Evolutionary conservation across 352 stramenopile species (phyloP).

Genomic region (Globisporangium splendens): DNA sequence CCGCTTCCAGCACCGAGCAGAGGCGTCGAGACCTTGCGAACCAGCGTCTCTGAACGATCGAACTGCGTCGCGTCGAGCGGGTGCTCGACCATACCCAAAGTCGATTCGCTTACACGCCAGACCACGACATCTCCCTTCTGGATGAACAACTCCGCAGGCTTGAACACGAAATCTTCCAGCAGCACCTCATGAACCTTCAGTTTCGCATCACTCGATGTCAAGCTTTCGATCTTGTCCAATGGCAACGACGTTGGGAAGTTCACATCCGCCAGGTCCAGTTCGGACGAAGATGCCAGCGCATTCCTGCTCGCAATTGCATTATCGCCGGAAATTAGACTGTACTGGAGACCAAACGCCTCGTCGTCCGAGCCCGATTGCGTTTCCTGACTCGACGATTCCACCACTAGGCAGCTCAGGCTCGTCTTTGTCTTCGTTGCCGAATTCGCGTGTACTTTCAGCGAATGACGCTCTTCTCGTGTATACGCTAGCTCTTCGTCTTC

Average conservation of each 20-base stretch:
- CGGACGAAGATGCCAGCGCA: neutral
- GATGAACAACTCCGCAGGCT: slow-evolving; percentile 25
- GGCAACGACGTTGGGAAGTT: slow-evolving; percentile 29
- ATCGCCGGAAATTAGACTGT: slow-evolving; percentile 13
- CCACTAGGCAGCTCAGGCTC: slow-evolving; percentile 19
- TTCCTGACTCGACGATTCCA: slow-evolving; percentile 57
- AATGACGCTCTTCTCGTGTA: slow-evolving; percentile 30
- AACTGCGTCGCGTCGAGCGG: slow-evolving; percentile 26
- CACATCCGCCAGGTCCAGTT: slow-evolving; percentile 1
- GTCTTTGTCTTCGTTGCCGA: slow-evolving; percentile 15
- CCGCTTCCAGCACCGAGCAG: slow-evolving; percentile 18
- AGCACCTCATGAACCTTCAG: slow-evolving; percentile 27
- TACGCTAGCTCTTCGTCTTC: slow-evolving; percentile 46
- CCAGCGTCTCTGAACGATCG: neutral
- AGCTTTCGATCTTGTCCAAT: slow-evolving; percentile 10
- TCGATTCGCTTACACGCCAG: slow-evolving; percentile 31
- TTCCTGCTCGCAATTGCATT: neutral
- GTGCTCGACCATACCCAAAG: slow-evolving; percentile 38
- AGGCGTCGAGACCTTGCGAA: slow-evolving; percentile 19
- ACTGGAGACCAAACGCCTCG: slow-evolving; percentile 33
- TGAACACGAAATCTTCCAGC: slow-evolving; percentile 35
- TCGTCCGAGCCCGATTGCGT: slow-evolving; percentile 70
- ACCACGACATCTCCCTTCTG: slow-evolving; percentile 29
- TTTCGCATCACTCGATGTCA: slow-evolving; percentile 3
- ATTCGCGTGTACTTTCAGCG: slow-evolving; percentile 35